These are phyloP conservation scores for Ephemerocybe angulata DNA, from an alignment of 768 basidiomycete species.

Conservation along the genomic window DNA sequence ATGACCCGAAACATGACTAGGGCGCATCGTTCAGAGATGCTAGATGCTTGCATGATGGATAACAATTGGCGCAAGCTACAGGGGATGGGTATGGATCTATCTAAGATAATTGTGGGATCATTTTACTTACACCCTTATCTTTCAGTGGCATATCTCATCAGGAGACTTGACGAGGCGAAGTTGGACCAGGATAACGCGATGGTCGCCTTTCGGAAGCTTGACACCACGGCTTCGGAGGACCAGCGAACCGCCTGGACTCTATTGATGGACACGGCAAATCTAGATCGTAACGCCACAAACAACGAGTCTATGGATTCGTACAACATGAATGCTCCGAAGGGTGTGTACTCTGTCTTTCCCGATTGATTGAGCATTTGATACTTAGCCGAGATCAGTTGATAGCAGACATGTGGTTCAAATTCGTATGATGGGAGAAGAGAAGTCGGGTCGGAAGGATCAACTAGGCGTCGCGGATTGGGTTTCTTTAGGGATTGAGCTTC, in stretches of 20 bases:
- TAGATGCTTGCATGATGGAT: constrained; percentile 21
- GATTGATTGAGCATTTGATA: not conserved
- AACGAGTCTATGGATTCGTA: not conserved
- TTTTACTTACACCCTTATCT: not conserved
- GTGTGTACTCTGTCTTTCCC: not conserved
- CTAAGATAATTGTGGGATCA: not conserved
- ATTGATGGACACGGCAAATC: not conserved
- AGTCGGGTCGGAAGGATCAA: not conserved
- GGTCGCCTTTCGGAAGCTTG: too few species aligned
- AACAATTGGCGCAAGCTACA: constrained; percentile 22
- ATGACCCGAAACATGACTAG: constrained; percentile 9
- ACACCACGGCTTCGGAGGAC: too few species aligned
- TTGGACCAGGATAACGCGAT: too few species aligned
- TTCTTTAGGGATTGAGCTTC: not conserved
- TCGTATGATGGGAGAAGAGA: not conserved
- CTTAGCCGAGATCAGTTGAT: not conserved
- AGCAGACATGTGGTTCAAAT: not conserved
- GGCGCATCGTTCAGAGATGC: constrained; percentile 12
- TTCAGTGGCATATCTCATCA: not conserved
- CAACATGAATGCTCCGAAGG: not conserved
- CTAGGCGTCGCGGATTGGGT: not conserved
- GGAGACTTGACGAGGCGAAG: not conserved
- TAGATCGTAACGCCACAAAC: not conserved
- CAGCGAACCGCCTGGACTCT: too few species aligned
- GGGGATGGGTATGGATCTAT: constrained; percentile 11